These are phyloP conservation scores for Reutealis trisperma DNA, from an alignment of 345 rosid genomes.

Conservation along the genomic window DNA sequence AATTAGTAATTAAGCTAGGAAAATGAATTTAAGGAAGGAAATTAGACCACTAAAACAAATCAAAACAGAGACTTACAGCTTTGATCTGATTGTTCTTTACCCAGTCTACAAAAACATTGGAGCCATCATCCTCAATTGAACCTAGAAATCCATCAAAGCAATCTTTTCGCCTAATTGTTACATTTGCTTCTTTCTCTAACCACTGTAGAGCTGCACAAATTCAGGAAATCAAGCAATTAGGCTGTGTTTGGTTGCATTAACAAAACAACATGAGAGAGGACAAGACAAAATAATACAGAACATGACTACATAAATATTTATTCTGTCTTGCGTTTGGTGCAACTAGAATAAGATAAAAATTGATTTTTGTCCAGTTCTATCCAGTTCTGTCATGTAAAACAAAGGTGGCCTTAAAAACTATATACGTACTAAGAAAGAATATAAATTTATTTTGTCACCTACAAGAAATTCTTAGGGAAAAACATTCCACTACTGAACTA, in stretches of 20 bases:
- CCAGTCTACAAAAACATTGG: slow-evolving; percentile 82
- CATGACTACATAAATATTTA: too few relatives aligned
- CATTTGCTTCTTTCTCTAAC: slow-evolving; percentile 67
- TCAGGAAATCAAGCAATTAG: not conserved
- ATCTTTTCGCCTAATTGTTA: slow-evolving; percentile 66
- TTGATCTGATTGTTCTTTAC: slow-evolving; percentile 64
- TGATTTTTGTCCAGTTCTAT: too few relatives aligned
- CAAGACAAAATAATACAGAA: too few relatives aligned
- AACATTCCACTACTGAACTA: too few relatives aligned
- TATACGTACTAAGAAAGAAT: too few relatives aligned
- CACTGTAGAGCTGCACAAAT: slow-evolving; percentile 58
- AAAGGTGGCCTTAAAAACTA: too few relatives aligned
- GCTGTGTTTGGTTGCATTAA: too few relatives aligned
- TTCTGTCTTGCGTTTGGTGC: too few relatives aligned
- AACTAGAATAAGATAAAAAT: too few relatives aligned
- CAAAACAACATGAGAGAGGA: too few relatives aligned
- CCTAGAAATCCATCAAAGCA: slow-evolving; percentile 89
- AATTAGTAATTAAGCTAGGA: not conserved
- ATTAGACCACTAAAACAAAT: not conserved
- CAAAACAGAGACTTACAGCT: slow-evolving; percentile 42
- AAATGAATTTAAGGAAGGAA: not conserved
- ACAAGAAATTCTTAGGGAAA: too few relatives aligned
- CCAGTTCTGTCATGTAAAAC: too few relatives aligned
- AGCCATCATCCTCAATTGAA: slow-evolving; percentile 70
- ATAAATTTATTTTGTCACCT: not conserved